Percentiles rank a stretch among this genome's conserved stretches.
phyloP scores from a whole-genome alignment of 1,139 yeast species.

The Geotrichum siamense region DNA sequence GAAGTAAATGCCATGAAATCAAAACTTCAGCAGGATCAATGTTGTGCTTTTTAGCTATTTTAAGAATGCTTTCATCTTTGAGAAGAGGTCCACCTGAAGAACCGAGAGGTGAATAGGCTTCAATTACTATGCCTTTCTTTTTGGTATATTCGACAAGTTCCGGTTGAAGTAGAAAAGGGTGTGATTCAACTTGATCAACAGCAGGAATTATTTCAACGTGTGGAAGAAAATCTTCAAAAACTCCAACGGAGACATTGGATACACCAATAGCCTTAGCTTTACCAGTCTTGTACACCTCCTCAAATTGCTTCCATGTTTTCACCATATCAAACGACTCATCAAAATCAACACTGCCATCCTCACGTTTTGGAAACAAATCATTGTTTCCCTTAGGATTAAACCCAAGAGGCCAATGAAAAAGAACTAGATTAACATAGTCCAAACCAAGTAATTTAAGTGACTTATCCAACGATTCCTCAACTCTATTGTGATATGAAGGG shows the following conservation, averaged over 20 bases:
- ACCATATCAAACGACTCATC: conserved; percentile 49
- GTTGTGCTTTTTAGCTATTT: conserved; percentile 50
- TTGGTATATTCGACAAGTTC: conserved; percentile 52
- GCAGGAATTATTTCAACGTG: conserved; percentile 56
- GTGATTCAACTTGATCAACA: conserved; percentile 66
- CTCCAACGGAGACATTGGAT: conserved; percentile 58
- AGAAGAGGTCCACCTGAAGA: conserved; percentile 60
- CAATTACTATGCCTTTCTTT: conserved; percentile 49
- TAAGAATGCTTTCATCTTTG: conserved; percentile 42
- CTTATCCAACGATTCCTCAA: conserved; percentile 50
- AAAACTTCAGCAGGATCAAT: conserved; percentile 56
- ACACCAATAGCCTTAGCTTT: conserved; percentile 70
- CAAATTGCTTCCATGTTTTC: conserved; percentile 66
- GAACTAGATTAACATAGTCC: conserved; percentile 75
- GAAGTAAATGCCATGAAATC: conserved; percentile 64
- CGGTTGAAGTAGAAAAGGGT: conserved; percentile 66
- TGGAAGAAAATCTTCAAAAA: conserved; percentile 48
- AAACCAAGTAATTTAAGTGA: conserved; percentile 62
- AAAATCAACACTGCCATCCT: conserved; percentile 41
- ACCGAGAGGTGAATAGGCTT: conserved; percentile 80
- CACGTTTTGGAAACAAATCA: conserved; percentile 37
- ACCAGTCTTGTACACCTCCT: conserved; percentile 50
- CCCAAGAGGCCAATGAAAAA: conserved; percentile 84
- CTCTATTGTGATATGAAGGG: conserved; percentile 58
- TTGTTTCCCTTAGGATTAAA: conserved; percentile 40